Base-by-base conservation (phyloP, 495 filamentous ascomycete species). In the Hypoxylon subgilvum region DNA sequence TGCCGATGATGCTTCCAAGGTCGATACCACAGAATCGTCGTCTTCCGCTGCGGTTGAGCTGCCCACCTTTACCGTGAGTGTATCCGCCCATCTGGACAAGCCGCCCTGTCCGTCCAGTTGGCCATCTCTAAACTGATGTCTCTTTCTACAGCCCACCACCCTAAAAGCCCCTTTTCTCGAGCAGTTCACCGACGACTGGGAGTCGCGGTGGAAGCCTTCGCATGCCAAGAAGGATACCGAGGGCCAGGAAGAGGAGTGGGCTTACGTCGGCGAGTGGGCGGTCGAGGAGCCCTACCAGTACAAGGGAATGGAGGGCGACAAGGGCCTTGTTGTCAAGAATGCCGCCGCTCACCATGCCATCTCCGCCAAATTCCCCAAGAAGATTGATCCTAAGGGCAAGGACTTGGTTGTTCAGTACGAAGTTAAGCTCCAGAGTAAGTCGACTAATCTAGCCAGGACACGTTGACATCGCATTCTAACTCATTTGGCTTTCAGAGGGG, bases 341-440 rank as follows among this genome's bases (percentile, higher is more conserved):
- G 80, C 86, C 30, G 94, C 94, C 58, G 94, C 94, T 58, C 95
- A 97, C 76, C 94, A 99, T 79, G 95, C 95, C 78, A 99, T 99
- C 76, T 97, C 95, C 38, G 91, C 95, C 77, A 97, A 97, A 77
- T 97, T 99, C 82, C 81, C 86, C 70, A 94, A 96, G 84, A 88
- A 88, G 77, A 88, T 99, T 68, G 88, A 97, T 74, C 94, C 94
- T 81, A 97, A 94, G 85, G 90, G 85, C 71, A 96, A 97, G 83
- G 87, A 89, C 44, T 81, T 99, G 40, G 95, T 99, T 51, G 92
- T 97, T 44, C 95, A 99, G 77, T 99, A 99, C 68, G 95, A 99
- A 74, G 95, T 99, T 69, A 97, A 99, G 86, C 88, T 96, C 60
- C 95, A 99, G 77, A 92, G 90, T 95, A 81, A 72, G 88, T 84